phyloP scores from a whole-genome alignment of 179 eudicot species.

The Actinidia polygama region DNA sequence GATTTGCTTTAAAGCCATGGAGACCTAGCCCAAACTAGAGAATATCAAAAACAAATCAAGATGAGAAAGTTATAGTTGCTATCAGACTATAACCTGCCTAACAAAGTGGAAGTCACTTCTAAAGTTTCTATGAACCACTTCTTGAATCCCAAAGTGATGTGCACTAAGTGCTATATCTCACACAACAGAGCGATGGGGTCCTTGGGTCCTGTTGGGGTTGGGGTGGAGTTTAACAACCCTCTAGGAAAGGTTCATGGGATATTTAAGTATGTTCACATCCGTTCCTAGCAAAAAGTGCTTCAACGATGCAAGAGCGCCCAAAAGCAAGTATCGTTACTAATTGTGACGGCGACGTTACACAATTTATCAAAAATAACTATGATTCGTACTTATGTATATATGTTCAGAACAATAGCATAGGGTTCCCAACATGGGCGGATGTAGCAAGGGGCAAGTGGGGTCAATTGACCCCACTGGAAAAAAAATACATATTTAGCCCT shows the following conservation, averaged over 20 bases:
- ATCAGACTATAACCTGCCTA: background rate
- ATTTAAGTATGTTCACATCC: background rate
- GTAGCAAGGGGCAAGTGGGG: too few relatives aligned
- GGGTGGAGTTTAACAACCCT: background rate
- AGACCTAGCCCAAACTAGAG: background rate
- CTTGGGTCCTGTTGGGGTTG: too few relatives aligned
- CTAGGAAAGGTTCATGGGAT: background rate
- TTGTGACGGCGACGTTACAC: background rate
- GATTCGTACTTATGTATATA: background rate
- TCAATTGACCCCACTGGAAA: too few relatives aligned
- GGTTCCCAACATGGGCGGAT: too few relatives aligned
- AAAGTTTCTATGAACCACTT: background rate
- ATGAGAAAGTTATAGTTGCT: background rate
- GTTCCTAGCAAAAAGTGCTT: background rate
- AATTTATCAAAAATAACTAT: background rate
- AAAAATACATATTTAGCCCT: too few relatives aligned
- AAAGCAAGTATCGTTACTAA: background rate
- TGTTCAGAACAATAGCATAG: background rate
- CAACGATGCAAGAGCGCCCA: background rate
- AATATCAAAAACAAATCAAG: background rate
- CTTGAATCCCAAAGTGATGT: background rate
- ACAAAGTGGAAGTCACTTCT: background rate
- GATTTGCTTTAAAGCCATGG: background rate
- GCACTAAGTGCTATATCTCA: background rate
- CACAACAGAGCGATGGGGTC: background rate